These are phyloP conservation scores for Trichosporon inkin DNA, from an alignment of 1,284 basidiomycete genomes.

Conservation along the genomic window DNA sequence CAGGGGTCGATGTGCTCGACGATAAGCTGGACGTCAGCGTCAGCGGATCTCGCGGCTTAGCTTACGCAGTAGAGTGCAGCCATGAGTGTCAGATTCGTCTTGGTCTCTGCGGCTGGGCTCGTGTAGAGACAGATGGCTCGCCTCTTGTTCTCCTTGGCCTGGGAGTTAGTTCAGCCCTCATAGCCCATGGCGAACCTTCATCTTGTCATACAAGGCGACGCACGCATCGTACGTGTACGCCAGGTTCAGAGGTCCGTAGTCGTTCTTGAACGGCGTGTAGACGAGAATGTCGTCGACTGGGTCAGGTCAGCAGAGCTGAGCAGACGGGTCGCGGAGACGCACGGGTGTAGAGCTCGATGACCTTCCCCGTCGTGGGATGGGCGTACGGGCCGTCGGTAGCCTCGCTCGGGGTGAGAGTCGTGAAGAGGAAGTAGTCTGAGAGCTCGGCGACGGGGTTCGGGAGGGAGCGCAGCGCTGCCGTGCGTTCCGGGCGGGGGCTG, in stretches of 20 bases:
- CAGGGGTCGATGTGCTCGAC: constrained; percentile 87
- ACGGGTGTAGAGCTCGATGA: constrained; percentile 40
- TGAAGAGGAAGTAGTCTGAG: constrained; percentile 41
- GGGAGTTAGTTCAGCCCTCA: constrained; percentile 24
- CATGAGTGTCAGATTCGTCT: constrained; percentile 89
- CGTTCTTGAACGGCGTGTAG: constrained; percentile 90
- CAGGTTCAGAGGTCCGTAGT: constrained; percentile 91
- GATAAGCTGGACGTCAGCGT: constrained; percentile 66
- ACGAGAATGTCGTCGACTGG: constrained; percentile 70
- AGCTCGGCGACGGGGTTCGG: constrained; percentile 41
- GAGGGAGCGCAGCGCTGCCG: constrained; percentile 22
- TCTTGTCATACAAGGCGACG: constrained; percentile 80
- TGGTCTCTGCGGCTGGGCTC: constrained; percentile 73
- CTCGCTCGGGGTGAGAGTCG: constrained; percentile 34
- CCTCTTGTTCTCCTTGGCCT: constrained; percentile 60
- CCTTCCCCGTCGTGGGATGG: constrained; percentile 33
- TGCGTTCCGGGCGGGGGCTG: not conserved
- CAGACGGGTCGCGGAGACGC: constrained; percentile 51
- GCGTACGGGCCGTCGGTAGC: constrained; percentile 29
- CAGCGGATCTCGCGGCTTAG: constrained; percentile 8
- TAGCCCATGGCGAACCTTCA: constrained; percentile 57
- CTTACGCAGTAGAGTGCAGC: constrained; percentile 70
- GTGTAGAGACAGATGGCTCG: constrained; percentile 76
- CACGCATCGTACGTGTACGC: constrained; percentile 92
- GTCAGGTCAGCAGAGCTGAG: not conserved